phyloP scores from a whole-genome alignment of 768 basidiomycete species.

The Lyophyllum decastes region DNA sequence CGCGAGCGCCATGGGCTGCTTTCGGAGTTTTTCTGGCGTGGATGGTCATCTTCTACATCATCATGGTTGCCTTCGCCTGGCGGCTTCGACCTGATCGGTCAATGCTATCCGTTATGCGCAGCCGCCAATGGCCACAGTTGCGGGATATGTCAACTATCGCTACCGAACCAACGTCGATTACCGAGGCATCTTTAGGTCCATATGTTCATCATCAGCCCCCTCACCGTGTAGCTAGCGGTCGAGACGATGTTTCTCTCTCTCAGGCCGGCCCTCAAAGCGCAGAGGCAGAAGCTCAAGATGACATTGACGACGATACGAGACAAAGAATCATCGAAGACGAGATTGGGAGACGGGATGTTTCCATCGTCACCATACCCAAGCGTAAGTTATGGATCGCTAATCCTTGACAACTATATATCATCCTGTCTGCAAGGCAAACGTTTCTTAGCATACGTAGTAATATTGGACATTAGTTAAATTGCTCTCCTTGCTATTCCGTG shows the following conservation, averaged over 20 bases:
- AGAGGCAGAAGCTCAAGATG: conserved; percentile 63
- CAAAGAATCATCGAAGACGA: conserved; percentile 81
- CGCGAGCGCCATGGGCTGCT: conserved; percentile 48
- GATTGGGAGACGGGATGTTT: conserved; percentile 79
- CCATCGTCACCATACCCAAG: conserved; percentile 77
- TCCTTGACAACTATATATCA: conserved; percentile 33
- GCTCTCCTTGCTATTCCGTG: conserved; percentile 9
- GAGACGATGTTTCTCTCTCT: conserved; percentile 39
- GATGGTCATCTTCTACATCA: conserved; percentile 56
- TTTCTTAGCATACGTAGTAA: conserved; percentile 6
- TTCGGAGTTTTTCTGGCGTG: conserved; percentile 71
- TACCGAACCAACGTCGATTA: conserved; percentile 38
- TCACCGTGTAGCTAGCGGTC: conserved; percentile 44
- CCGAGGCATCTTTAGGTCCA: conserved; percentile 57
- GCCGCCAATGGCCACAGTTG: conserved; percentile 33
- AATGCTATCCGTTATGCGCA: conserved; percentile 50
- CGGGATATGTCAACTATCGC: conserved; percentile 26
- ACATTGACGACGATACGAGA: conserved; percentile 72
- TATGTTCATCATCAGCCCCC: conserved; percentile 73
- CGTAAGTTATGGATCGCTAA: conserved; percentile 77
- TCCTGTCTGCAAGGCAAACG: neutral
- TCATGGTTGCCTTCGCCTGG: conserved; percentile 58
- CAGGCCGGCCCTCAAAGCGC: conserved; percentile 48
- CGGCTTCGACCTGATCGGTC: conserved; percentile 58
- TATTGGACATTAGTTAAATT: conserved; percentile 15